Percentiles rank a stretch among this genome's conserved stretches.
phyloP scores from a whole-genome alignment of 305 asterid genomes.

The Fraxinus sp. region DNA sequence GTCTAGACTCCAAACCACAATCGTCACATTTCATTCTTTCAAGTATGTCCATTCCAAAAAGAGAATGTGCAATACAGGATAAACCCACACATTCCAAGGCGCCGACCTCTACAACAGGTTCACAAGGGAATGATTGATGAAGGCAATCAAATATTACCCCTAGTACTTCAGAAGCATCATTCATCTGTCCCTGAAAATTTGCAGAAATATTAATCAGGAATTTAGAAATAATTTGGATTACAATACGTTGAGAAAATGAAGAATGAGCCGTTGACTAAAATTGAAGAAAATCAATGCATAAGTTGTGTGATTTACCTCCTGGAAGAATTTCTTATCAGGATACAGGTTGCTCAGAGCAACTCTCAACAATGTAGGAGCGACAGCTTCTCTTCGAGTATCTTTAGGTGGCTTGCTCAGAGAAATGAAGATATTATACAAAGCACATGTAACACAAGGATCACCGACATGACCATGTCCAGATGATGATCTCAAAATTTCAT shows the following conservation, averaged over 20 bases:
- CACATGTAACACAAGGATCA: conserved; percentile 90
- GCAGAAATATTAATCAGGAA: not conserved
- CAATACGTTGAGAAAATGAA: not conserved
- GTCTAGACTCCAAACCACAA: conserved; percentile 80
- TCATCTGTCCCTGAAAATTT: not conserved
- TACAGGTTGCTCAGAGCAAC: conserved; percentile 84
- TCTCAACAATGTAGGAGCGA: conserved; percentile 85
- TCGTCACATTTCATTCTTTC: conserved; percentile 79
- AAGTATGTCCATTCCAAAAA: conserved; percentile 81
- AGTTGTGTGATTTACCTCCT: conserved; percentile 60
- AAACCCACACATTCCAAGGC: conserved; percentile 37
- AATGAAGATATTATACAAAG: conserved; percentile 68
- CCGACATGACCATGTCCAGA: conserved; percentile 82
- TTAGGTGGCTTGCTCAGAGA: conserved; percentile 62
- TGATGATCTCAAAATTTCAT: conserved; percentile 70
- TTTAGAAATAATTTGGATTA: not conserved
- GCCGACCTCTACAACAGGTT: conserved; percentile 21
- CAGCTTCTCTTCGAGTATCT: conserved; percentile 62
- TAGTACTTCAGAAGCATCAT: conserved; percentile 20
- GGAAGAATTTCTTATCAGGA: conserved; percentile 85
- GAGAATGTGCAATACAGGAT: conserved; percentile 74
- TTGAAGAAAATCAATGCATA: not conserved
- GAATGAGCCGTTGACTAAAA: not conserved
- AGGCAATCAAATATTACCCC: conserved; percentile 82
- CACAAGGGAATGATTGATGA: conserved; percentile 64